phyloP scores from a whole-genome alignment of 129 eudicot genomes.

The Centrapalus pauciflorus region DNA sequence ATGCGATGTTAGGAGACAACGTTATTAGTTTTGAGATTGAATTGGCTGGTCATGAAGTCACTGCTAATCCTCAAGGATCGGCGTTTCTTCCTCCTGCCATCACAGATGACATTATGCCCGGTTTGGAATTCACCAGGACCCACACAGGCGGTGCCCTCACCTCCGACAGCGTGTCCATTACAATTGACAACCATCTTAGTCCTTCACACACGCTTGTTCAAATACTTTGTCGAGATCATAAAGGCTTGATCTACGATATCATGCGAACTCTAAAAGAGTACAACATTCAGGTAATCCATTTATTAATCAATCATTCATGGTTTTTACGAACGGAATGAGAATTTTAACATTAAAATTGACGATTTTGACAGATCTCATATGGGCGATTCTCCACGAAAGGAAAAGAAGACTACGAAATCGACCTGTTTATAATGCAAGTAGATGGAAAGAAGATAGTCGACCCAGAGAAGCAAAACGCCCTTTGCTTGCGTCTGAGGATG shows the following conservation, averaged over 20 bases:
- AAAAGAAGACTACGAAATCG: slow-evolving; percentile 31
- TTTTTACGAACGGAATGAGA: not conserved
- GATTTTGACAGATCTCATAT: slow-evolving; percentile 25
- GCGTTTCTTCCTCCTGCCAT: slow-evolving; percentile 41
- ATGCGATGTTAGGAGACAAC: slow-evolving; percentile 30
- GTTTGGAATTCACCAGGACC: slow-evolving; percentile 21
- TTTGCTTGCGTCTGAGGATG: slow-evolving; percentile 40
- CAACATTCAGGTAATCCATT: slow-evolving; percentile 40
- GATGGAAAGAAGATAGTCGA: slow-evolving; percentile 45
- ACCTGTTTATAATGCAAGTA: slow-evolving; percentile 39
- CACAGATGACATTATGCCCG: slow-evolving; percentile 29
- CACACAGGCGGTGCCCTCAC: slow-evolving; percentile 6
- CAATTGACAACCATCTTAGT: slow-evolving; percentile 40
- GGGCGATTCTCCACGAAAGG: slow-evolving; percentile 33
- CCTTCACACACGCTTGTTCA: slow-evolving; percentile 46
- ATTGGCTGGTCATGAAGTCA: slow-evolving; percentile 32
- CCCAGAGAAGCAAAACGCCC: slow-evolving; percentile 33
- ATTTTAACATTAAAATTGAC: not conserved
- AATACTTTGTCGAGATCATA: slow-evolving; percentile 45
- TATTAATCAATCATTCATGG: too few species aligned
- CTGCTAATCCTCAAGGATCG: slow-evolving; percentile 32
- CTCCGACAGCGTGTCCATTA: slow-evolving; percentile 25
- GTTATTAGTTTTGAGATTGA: slow-evolving; percentile 48
- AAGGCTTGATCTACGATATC: slow-evolving; percentile 46
- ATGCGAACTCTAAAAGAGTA: slow-evolving; percentile 48